These are phyloP conservation scores for Zymoseptoria pseudotritici DNA, from an alignment of 2,329 filamentous ascomycete genomes.

Conservation along the genomic window DNA sequence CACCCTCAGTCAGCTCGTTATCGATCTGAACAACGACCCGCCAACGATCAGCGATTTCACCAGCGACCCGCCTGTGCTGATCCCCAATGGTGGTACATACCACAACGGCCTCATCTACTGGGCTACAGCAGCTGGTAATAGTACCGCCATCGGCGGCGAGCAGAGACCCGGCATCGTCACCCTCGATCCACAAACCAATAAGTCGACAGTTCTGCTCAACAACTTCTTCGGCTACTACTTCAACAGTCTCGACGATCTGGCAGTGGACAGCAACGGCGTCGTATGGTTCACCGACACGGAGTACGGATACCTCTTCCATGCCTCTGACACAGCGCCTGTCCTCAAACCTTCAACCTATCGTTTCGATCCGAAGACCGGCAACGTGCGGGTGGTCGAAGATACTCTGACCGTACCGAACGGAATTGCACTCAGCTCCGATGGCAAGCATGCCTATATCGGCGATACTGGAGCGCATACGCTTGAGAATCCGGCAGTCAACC, in stretches of 20 bases:
- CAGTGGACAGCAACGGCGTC: constrained; percentile 37
- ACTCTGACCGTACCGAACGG: constrained; percentile 39
- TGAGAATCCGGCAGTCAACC: constrained; percentile 9
- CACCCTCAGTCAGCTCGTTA: constrained; percentile 30
- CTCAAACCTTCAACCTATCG: constrained; percentile 31
- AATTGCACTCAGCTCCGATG: constrained; percentile 38
- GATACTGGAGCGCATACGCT: constrained; percentile 29
- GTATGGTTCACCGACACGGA: constrained; percentile 45
- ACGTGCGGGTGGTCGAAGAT: constrained; percentile 35
- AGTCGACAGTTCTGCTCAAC: constrained; percentile 37
- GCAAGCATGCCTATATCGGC: constrained; percentile 39
- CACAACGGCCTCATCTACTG: constrained; percentile 35
- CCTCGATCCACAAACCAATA: constrained; percentile 38
- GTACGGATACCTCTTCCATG: constrained; percentile 16
- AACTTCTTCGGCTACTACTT: constrained; percentile 43
- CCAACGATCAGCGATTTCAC: constrained; percentile 34
- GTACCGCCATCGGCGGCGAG: constrained; percentile 13
- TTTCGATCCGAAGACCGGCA: constrained; percentile 36
- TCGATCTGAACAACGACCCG: constrained; percentile 38
- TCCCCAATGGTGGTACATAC: constrained; percentile 36
- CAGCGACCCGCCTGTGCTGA: constrained; percentile 37
- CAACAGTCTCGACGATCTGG: constrained; percentile 37
- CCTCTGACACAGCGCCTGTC: constrained; percentile 11
- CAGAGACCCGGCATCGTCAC: constrained; percentile 37
- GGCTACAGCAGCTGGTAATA: constrained; percentile 13